Base-by-base conservation (phyloP, 805 yeast species). In the Yarrowia sp. region DNA sequence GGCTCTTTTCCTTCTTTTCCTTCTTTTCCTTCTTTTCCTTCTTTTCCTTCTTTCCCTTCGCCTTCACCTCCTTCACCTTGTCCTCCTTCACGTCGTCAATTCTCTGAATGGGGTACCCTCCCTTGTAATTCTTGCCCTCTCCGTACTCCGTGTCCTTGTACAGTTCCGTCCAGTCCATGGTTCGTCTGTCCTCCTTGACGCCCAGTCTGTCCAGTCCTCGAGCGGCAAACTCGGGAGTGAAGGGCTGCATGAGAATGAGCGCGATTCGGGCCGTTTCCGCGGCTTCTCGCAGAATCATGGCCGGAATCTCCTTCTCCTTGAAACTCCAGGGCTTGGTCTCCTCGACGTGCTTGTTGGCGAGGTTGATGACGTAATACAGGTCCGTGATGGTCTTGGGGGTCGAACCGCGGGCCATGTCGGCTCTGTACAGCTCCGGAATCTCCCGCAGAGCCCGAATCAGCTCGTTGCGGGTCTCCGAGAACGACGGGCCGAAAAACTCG, bases 321-420 rank as follows among this genome's bases (percentile, higher is more conserved):
- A 81, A 78, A 9, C 79, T 76, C 98, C 98, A 94, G 0, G 98
- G 98, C 72, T 86, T 88, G 7, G 86, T 78, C 0, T 76, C 79
- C 73, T 91, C 96, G 70, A 92, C 82, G 39, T 89, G 83, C 19
- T 79, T 80, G 73, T 94, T 94, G 1, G 90, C 88, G 15, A 80
- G 76, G 60, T 85, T 85, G 17, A 88, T 75, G 3, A 85, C 77
- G 7, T 77, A 73, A 92, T 95, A 87, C 76, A 92, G 79, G 15
- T 79, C 78, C 58, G 81, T 81, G 15, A 88, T 76, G 0, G 90
- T 89, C 56, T 79, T 81, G 70, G 85, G 84, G 66, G 84, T 84
- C 63, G 86, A 86, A 74, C 85, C 86, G 0, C 74, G 71, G 1
- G 67, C 63, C 73, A 89, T 80, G 14, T 82, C 78, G 0, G 69